Percentiles rank a stretch among this genome's conserved stretches.
phyloP scores from a whole-genome alignment of 2,329 filamentous ascomycete genomes.

The Didymella segeticola region DNA sequence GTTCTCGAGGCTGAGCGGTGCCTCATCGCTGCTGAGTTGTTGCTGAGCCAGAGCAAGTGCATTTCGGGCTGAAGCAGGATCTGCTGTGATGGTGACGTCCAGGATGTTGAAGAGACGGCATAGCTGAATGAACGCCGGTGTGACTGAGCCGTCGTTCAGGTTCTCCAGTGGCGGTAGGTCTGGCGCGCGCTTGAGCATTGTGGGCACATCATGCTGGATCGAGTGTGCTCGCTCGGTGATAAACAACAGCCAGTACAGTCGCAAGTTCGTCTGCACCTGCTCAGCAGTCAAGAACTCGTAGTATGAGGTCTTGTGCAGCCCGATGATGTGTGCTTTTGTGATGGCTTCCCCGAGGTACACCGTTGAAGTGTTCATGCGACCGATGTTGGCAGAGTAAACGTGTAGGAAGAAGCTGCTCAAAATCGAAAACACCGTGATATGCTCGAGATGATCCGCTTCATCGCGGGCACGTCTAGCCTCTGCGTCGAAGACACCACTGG shows the following conservation, averaged over 20 bases:
- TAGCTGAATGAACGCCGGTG: conserved; percentile 43
- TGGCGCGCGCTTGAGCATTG: conserved; percentile 37
- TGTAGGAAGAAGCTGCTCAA: conserved; percentile 45
- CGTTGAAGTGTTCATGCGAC: conserved; percentile 44
- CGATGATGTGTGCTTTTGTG: conserved; percentile 43
- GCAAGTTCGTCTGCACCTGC: conserved; percentile 37
- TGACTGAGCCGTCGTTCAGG: conserved; percentile 40
- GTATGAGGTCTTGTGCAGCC: conserved; percentile 35
- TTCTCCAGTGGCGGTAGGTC: conserved; percentile 40
- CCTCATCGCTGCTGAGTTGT: conserved; percentile 40
- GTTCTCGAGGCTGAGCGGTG: conserved; percentile 40
- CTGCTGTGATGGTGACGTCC: conserved; percentile 44
- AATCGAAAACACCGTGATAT: conserved; percentile 38
- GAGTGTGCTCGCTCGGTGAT: conserved; percentile 47
- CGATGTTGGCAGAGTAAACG: conserved; percentile 44
- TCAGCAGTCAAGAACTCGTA: conserved; percentile 36
- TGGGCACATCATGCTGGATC: conserved; percentile 46
- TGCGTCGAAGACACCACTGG: conserved; percentile 38
- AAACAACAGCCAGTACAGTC: conserved; percentile 48
- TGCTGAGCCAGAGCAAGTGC: conserved; percentile 43
- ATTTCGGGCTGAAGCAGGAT: conserved; percentile 36
- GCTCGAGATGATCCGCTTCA: conserved; percentile 41
- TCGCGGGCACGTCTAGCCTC: conserved; percentile 39
- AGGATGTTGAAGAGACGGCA: conserved; percentile 45
- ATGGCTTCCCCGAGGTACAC: conserved; percentile 43